Evolutionary conservation across 345 rosid species (phyloP).

Genomic region (Diplotaxis tenuifolia): DNA sequence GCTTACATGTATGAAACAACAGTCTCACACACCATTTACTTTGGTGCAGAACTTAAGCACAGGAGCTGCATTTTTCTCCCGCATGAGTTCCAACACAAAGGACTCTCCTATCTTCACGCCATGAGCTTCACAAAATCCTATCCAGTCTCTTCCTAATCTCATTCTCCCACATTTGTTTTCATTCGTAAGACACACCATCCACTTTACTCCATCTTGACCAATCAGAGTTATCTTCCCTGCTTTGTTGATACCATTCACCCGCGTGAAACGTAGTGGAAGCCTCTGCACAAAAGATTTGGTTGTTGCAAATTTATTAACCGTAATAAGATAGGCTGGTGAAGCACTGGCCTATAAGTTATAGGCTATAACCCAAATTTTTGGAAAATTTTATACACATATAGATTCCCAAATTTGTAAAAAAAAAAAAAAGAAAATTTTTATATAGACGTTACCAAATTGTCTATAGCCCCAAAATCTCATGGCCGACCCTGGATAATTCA

Average conservation of each 20-base stretch:
- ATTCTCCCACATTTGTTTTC: background rate
- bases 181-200: background rate
- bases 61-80: constrained; percentile 7
- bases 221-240: constrained; percentile 6
- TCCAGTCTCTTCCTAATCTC: constrained; percentile 30
- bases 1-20: background rate
- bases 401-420: no score
- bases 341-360: no score
- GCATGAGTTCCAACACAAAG: constrained; percentile 23
- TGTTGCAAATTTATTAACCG: background rate
- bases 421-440: no score
- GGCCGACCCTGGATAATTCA: no score
- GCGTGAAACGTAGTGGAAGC: constrained; percentile 14
- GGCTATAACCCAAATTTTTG: no score
- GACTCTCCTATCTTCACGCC: constrained; percentile 20
- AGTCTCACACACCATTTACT: background rate
- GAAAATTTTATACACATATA: no score
- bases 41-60: constrained; percentile 18
- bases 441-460: no score
- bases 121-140: constrained; percentile 20
- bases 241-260: constrained; percentile 17
- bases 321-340: no score
- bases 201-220: constrained; percentile 9
- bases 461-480: no score
- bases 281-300: constrained; percentile 6